phyloP scores from a whole-genome alignment of 169 alveolate species.

The Cryptosporidium bovis region DNA sequence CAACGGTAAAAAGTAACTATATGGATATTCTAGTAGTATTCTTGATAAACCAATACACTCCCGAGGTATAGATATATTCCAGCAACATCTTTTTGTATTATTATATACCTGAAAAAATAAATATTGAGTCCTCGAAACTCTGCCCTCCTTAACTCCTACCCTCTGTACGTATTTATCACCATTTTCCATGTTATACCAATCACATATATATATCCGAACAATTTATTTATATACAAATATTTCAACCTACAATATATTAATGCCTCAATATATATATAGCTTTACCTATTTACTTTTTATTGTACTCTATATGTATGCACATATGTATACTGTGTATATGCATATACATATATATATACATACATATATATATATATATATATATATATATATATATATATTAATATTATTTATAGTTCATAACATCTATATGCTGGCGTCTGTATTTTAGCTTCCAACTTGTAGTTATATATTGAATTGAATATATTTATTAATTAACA shows the following conservation, averaged over 20 bases:
- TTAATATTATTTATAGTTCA: background rate
- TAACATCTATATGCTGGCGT: no score
- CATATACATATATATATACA: background rate
- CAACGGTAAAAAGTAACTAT: constrained; percentile 56
- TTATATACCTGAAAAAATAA: constrained; percentile 53
- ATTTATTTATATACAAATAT: background rate
- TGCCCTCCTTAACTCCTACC: constrained; percentile 64
- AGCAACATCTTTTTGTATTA: constrained; percentile 66
- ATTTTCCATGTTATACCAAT: constrained; percentile 46
- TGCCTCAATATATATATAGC: background rate
- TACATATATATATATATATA: background rate
- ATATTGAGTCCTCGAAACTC: constrained; percentile 65
- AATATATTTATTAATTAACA: no score
- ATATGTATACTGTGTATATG: background rate
- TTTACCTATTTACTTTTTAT: background rate
- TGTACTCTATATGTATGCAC: background rate
- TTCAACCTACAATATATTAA: background rate
- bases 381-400: background rate
- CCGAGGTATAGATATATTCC: constrained; percentile 63
- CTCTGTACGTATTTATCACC: constrained; percentile 60
- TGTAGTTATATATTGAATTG: no score
- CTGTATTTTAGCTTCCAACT: no score
- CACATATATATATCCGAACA: background rate
- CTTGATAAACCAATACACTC: constrained; percentile 61
- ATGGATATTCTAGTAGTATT: constrained; percentile 55